Conservation (phyloP, 768 basidiomycete species). For the Auricularia sp. region DNA sequence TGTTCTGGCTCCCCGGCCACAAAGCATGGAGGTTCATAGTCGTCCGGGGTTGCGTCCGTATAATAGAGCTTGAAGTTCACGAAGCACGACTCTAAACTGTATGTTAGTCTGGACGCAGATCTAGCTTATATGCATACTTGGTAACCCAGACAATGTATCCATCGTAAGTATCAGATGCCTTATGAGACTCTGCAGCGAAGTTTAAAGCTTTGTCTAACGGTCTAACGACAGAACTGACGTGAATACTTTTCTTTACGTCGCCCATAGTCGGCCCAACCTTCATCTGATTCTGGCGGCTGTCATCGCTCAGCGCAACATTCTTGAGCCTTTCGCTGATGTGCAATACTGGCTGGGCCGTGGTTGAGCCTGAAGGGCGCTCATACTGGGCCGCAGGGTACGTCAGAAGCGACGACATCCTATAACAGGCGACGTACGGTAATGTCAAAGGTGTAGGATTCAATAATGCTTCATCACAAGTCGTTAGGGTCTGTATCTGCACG, state of each 20-base stretch:
- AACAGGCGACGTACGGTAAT: slow-evolving; percentile 42
- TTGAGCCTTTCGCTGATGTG: slow-evolving; percentile 51
- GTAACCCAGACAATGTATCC: slow-evolving; percentile 67
- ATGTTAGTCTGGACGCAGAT: too few species aligned
- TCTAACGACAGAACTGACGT: slow-evolving; percentile 31
- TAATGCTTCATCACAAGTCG: slow-evolving; percentile 39
- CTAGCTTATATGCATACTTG: slow-evolving; percentile 34
- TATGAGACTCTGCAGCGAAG: slow-evolving; percentile 46
- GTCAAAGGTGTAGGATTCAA: slow-evolving; percentile 84
- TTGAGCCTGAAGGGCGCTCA: slow-evolving; percentile 50
- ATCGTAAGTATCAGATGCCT: slow-evolving; percentile 73
- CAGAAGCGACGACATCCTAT: background rate
- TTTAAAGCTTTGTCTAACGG: background rate
- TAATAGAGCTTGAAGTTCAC: slow-evolving; percentile 88
- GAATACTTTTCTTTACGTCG: slow-evolving; percentile 75
- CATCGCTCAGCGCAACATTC: slow-evolving; percentile 41
- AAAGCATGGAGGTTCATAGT: slow-evolving; percentile 81
- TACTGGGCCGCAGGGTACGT: slow-evolving; percentile 38
- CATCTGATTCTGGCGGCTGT: slow-evolving; percentile 45
- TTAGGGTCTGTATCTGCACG: background rate
- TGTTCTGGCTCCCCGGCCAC: slow-evolving; percentile 57
- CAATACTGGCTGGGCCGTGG: slow-evolving; percentile 57
- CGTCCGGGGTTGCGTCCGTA: slow-evolving; percentile 62
- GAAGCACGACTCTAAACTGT: slow-evolving; percentile 53
- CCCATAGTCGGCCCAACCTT: slow-evolving; percentile 46